Evolutionary conservation across 129 eudicot species (phyloP), one percentile per base, ranked within the genome.

Genomic region (Kitagawia praeruptora): DNA sequence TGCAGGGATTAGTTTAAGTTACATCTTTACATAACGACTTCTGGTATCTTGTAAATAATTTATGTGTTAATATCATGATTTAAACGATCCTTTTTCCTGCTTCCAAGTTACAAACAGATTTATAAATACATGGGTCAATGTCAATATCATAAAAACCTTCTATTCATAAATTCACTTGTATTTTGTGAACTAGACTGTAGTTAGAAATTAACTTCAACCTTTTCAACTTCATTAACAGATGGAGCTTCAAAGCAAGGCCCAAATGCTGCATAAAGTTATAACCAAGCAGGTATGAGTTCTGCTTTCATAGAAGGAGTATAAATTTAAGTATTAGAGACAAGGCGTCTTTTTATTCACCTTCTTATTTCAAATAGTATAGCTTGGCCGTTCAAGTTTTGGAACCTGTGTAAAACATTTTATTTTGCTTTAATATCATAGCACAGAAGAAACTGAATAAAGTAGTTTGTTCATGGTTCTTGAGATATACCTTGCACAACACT

Each of bases 241-340:
- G 58, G 97, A 94, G 88, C 77, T 89, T 86, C 88, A 88, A 80
- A 75, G 79, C 75, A 94, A 91, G 87, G 91, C 92, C 79, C 82
- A 73, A 76, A 49, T 80, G 69, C 81, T 94, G 83, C 98, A 94
- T 75, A 89, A 83, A 79, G 97, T 89, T 86, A 91, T 91, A 74
- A 89, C 80, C 38, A 89, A 91, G 80, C 91, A 91, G 67, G 98
- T 94, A 84, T 70, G 96, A 80, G 51, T 71, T 18, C 77, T 23
- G 80, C 25, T 74, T 81, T 79, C 81, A 77, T 46, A 6, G 70
- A 44, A n/a, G 58, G 42, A 46, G n/a, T 44, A 25, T 7, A 11
- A 45, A 6, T 19, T 44, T 75, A 39, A 75, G 40, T 5, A 6
- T 21, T 40, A 21, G 31, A 71, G 15, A 38, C 16, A 74, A 21